Evolutionary conservation across 2,329 filamentous ascomycete genomes (phyloP), one percentile per base, ranked within the genome.

Genomic region (Pestalotiopsis fici): DNA sequence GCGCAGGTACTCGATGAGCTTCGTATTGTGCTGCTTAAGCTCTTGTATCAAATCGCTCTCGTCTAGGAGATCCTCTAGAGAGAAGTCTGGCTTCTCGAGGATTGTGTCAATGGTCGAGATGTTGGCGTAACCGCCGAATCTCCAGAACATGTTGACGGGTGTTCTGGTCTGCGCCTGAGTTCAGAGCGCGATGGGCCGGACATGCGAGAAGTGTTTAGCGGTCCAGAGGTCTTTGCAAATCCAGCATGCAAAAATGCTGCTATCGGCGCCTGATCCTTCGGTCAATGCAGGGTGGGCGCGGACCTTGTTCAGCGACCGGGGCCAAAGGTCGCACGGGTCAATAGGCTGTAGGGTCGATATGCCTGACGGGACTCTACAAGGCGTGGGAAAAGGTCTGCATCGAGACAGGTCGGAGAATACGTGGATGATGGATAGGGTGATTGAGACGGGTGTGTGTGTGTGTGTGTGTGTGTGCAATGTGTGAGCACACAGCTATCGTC

Each of bases 41-140:
- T 99, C 96, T 80, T 98, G 94, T 74, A 98, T 96, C 75, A 98
- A 84, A 79, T 99, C 96, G 77, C 93, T 92, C 86, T 99, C 96
- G 80, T 98, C 95, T 70, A 99, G 90, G 68, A 99, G 87, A 79
- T 98, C 95, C 82, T 99, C 96, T 72, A 98, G 91, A 64, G 93
- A 94, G 78, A 98, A 95, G 82, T 97, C 93, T 74, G 97, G 90
- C 82, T 97, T 97, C 79, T 99, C 96, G 79, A 99, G 94, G 77
- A 99, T 93, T 74, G 91, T 94, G 82, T 98, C 96, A 82, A 99
- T 94, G 78, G 95, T 92, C 76, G 95, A 98, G 83, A 97, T 92
- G 87, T 94, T 97, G 86, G 95, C 93, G 87, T 98, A 98, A 78
- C 94, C 94, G 87, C 96, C 95, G 87, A 98, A 99, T 83, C 95